phyloP scores from a whole-genome alignment of 2,329 filamentous ascomycete genomes.

The Penicillium psychrosexuale region DNA sequence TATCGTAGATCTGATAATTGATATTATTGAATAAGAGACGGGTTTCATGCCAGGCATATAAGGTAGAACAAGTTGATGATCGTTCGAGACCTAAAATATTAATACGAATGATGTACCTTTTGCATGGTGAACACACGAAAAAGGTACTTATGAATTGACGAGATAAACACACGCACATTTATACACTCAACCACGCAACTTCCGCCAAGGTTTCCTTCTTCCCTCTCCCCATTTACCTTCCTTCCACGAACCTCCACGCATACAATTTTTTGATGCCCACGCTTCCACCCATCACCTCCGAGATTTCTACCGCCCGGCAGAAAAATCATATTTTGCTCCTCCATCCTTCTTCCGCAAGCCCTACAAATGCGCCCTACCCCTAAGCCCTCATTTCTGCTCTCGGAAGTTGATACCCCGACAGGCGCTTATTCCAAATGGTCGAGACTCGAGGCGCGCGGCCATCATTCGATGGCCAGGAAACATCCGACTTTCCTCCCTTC shows the following conservation, averaged over 20 bases:
- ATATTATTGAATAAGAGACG: not conserved
- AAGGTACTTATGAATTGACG: not conserved
- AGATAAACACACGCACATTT: not conserved
- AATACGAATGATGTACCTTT: not conserved
- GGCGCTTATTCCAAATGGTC: constrained; percentile 32
- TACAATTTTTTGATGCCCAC: not conserved
- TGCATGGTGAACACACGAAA: not conserved
- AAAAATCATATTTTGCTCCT: constrained; percentile 23
- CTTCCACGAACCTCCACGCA: not conserved
- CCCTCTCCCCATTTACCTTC: not conserved
- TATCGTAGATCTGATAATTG: not conserved
- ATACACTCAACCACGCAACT: not conserved
- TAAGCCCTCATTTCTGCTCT: constrained; percentile 50
- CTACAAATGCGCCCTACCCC: constrained; percentile 47
- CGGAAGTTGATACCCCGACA: constrained; percentile 35
- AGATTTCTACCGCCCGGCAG: constrained; percentile 9
- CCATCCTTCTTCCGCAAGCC: constrained; percentile 32
- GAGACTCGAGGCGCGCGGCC: constrained; percentile 29
- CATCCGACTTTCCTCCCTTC: constrained; percentile 31
- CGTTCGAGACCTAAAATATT: not conserved
- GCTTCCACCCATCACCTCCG: not conserved
- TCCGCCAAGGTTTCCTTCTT: not conserved
- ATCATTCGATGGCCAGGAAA: constrained; percentile 29
- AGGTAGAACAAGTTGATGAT: not conserved
- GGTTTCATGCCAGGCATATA: not conserved